These are phyloP conservation scores for Yamadazyma scolyti DNA, from an alignment of 805 yeast genomes.

Conservation along the genomic window DNA sequence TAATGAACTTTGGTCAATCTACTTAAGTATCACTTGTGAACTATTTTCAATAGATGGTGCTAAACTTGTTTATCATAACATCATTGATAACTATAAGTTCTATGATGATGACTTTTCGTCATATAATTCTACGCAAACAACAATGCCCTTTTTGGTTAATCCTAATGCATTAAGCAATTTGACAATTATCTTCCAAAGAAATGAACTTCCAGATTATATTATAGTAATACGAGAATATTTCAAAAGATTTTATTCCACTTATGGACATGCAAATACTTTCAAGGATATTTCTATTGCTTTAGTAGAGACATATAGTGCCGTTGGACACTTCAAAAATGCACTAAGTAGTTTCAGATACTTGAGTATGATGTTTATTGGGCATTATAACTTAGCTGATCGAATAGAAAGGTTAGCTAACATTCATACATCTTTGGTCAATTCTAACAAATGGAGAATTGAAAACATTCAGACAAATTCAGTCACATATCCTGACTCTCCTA, in stretches of 20 bases:
- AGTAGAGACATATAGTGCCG: constrained; percentile 28
- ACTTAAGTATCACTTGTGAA: constrained; percentile 20
- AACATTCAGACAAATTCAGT: constrained; percentile 18
- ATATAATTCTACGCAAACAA: constrained; percentile 7
- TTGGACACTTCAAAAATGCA: constrained; percentile 19
- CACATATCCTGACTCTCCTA: constrained; percentile 4
- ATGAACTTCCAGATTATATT: constrained; percentile 21
- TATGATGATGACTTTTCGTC: constrained; percentile 10
- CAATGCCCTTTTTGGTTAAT: constrained; percentile 30
- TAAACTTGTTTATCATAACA: constrained; percentile 30
- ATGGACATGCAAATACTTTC: constrained; percentile 24
- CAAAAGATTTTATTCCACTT: constrained; percentile 34
- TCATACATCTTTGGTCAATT: constrained; percentile 6
- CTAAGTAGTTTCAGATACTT: constrained; percentile 20
- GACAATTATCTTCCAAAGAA: constrained; percentile 24
- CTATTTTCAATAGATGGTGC: constrained; percentile 19
- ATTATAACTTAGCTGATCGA: constrained; percentile 13
- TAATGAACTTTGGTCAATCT: constrained; percentile 31
- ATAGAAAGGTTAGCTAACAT: constrained; percentile 4
- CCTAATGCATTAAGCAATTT: constrained; percentile 22
- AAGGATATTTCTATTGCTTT: constrained; percentile 22
- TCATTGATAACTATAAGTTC: constrained; percentile 23
- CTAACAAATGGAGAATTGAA: constrained; percentile 17
- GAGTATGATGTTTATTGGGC: constrained; percentile 17
- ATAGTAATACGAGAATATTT: constrained; percentile 31